A percentile compares a stretch with the other conserved stretches of the same genome.
phyloP scores from a whole-genome alignment of 2,329 filamentous ascomycete species.

The Botryosphaeria dothidea region DNA sequence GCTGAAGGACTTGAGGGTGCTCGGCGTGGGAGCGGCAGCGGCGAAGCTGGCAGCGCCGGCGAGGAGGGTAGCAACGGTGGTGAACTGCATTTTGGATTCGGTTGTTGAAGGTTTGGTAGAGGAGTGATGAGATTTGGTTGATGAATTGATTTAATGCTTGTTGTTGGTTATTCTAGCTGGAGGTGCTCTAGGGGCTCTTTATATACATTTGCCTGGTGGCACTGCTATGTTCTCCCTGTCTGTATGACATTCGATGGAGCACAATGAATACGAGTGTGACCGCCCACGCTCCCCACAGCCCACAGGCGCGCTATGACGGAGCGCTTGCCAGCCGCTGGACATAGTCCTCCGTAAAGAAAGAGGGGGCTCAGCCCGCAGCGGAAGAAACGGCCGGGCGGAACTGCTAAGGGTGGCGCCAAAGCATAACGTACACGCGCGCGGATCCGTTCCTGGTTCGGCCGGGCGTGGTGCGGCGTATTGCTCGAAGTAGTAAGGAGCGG shows the following conservation, averaged over 20 bases:
- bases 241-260: neutral
- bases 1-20: neutral
- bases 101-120: neutral
- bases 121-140: neutral
- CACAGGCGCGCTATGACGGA: neutral
- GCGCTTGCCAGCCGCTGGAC: neutral
- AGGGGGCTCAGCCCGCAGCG: neutral
- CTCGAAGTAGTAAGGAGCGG: neutral
- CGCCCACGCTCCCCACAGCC: neutral
- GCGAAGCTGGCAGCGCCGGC: neutral
- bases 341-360: neutral
- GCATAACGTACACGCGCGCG: neutral
- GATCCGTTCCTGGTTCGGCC: neutral
- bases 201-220: neutral
- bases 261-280: neutral
- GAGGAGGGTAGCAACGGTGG: neutral
- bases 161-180: neutral
- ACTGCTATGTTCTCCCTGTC: neutral
- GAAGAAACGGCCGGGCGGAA: neutral
- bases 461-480: neutral
- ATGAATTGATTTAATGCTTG: neutral
- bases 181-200: neutral
- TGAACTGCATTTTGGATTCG: conserved; percentile 7
- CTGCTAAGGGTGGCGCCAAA: neutral
- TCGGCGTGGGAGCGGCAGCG: neutral